These are phyloP conservation scores for Turritis glabra DNA, from an alignment of 345 rosid genomes.

Conservation along the genomic window DNA sequence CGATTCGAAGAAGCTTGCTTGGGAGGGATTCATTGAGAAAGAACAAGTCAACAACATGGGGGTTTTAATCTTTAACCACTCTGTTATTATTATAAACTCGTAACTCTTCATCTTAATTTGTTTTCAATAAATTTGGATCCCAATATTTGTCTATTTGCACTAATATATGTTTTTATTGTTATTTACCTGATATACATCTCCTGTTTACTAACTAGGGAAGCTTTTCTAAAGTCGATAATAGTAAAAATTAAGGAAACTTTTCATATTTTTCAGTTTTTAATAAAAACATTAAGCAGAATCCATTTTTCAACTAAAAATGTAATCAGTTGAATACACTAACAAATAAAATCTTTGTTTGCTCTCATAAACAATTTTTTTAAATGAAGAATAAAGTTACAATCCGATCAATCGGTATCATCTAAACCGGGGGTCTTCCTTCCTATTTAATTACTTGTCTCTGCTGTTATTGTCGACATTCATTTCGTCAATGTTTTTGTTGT, in stretches of 20 bases:
- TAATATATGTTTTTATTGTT: neutral
- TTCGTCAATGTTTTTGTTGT: neutral
- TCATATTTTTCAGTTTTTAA: neutral
- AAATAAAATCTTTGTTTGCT: neutral
- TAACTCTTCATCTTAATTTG: too few relatives aligned
- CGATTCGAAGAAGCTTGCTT: constrained; percentile 14
- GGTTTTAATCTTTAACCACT: neutral
- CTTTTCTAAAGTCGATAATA: neutral
- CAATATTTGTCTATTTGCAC: neutral
- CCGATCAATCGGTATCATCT: neutral
- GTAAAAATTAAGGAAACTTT: neutral
- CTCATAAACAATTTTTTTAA: neutral
- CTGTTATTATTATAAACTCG: neutral
- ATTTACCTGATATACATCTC: neutral
- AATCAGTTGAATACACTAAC: neutral
- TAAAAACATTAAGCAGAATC: neutral
- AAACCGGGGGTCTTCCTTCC: neutral
- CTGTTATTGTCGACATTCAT: neutral
- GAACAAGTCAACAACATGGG: constrained; percentile 24
- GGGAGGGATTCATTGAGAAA: constrained; percentile 12
- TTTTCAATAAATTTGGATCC: neutral
- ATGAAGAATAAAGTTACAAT: neutral
- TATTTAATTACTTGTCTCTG: neutral
- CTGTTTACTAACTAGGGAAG: neutral
- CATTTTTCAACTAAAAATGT: neutral